Percentiles rank a stretch among this genome's conserved stretches.
Conservation (phyloP, 345 rosid genomes). For the Corchorus olitorius region DNA sequence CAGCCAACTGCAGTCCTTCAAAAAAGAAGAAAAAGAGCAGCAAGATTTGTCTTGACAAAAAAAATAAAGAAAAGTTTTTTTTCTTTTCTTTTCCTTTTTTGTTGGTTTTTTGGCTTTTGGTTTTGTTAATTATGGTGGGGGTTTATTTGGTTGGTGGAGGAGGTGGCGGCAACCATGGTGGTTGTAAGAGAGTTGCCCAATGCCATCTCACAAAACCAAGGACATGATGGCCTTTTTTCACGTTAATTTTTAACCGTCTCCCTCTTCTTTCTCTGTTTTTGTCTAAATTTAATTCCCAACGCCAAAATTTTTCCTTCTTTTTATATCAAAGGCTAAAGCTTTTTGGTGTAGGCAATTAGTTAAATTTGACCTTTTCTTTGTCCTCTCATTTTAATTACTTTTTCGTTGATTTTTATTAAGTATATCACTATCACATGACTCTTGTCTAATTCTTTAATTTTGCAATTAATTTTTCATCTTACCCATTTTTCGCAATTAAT, state of each 20-base stretch:
- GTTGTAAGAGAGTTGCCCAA: neutral
- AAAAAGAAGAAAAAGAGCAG: neutral
- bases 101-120: neutral
- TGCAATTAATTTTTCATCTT: too few relatives aligned
- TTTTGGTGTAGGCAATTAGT: too few relatives aligned
- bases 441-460: neutral
- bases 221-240: constrained; percentile 2
- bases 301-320: neutral
- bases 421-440: neutral
- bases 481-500: neutral
- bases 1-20: constrained; percentile 11
- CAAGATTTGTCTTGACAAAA: neutral
- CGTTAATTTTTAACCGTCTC: neutral
- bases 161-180: constrained; percentile 9
- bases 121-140: neutral
- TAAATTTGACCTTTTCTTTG: neutral
- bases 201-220: neutral
- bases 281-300: neutral
- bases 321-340: neutral
- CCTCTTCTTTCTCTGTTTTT: neutral
- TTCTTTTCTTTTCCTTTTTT: too few relatives aligned
- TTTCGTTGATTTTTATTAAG: neutral
- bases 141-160: neutral
- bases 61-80: neutral
- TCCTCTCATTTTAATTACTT: neutral